phyloP scores from a whole-genome alignment of 345 rosid genomes.

The Pugionium cornutum region DNA sequence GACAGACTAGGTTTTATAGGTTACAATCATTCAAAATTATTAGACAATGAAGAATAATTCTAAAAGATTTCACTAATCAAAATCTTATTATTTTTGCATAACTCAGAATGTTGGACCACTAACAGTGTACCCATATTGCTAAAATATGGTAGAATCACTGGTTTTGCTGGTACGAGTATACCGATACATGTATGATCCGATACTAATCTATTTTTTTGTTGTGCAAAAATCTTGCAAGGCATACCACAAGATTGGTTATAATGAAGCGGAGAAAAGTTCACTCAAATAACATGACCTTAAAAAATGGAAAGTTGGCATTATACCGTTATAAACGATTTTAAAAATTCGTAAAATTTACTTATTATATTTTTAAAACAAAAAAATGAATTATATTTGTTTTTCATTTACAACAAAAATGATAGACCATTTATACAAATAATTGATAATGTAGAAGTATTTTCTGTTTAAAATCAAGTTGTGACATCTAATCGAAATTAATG shows the following conservation, averaged over 20 bases:
- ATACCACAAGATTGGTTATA: slow-evolving; percentile 5
- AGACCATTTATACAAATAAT: too few species aligned
- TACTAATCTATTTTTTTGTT: background rate
- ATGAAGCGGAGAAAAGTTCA: slow-evolving; percentile 17
- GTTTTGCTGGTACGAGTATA: too few species aligned
- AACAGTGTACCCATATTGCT: too few species aligned
- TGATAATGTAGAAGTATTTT: too few species aligned
- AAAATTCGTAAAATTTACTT: background rate
- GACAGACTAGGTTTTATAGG: background rate
- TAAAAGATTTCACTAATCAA: background rate
- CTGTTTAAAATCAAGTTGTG: too few species aligned
- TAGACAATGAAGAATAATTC: background rate
- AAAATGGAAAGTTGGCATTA: background rate
- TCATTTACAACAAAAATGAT: too few species aligned
- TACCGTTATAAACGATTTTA: background rate
- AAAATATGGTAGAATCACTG: too few species aligned
- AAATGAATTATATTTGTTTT: too few species aligned
- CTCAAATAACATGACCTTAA: slow-evolving; percentile 22
- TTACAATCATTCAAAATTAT: background rate
- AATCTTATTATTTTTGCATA: too few species aligned
- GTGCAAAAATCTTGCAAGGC: background rate
- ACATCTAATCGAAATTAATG: too few species aligned
- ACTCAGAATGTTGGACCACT: background rate
- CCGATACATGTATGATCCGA: too few species aligned
- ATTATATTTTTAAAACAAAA: too few species aligned